phyloP scores from a whole-genome alignment of 148 eudicot species.

The Camellia japonica region DNA sequence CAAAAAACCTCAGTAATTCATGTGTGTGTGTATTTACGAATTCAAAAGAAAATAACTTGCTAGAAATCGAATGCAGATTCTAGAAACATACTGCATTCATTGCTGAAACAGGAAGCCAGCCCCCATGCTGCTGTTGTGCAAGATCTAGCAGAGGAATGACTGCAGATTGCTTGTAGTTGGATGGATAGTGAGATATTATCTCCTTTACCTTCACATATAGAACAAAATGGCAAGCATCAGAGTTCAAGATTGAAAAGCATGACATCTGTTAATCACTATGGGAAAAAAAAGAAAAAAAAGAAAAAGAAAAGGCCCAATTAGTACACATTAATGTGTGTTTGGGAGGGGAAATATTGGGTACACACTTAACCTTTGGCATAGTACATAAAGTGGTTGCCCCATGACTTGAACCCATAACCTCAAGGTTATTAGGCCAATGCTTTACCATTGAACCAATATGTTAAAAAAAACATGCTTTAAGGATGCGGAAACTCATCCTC shows the following conservation, averaged over 20 bases:
- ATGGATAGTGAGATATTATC: constrained; percentile 82
- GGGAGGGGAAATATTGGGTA: too few species aligned
- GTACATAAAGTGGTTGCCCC: too few species aligned
- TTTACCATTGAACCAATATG: not conserved
- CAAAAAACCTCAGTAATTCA: not conserved
- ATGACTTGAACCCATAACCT: too few species aligned
- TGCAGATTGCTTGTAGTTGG: constrained; percentile 98
- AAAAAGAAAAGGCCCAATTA: too few species aligned
- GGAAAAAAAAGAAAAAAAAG: too few species aligned
- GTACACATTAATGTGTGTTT: too few species aligned
- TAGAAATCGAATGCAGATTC: not conserved
- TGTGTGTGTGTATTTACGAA: not conserved
- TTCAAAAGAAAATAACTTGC: constrained; percentile 2
- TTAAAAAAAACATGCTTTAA: not conserved
- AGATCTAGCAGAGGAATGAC: constrained; percentile 96
- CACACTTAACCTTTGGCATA: too few species aligned
- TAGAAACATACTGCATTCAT: constrained; percentile 83
- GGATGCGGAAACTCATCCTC: not conserved
- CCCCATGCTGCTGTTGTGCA: constrained; percentile 98
- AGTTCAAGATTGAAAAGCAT: constrained; percentile 6
- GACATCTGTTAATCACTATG: not conserved
- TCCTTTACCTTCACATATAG: constrained; percentile 67
- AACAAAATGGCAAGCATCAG: not conserved
- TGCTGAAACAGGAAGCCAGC: constrained; percentile 99
- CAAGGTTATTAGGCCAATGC: too few species aligned